Base-by-base conservation (phyloP, 2,329 filamentous ascomycete species). In the Colletotrichum godetiae region DNA sequence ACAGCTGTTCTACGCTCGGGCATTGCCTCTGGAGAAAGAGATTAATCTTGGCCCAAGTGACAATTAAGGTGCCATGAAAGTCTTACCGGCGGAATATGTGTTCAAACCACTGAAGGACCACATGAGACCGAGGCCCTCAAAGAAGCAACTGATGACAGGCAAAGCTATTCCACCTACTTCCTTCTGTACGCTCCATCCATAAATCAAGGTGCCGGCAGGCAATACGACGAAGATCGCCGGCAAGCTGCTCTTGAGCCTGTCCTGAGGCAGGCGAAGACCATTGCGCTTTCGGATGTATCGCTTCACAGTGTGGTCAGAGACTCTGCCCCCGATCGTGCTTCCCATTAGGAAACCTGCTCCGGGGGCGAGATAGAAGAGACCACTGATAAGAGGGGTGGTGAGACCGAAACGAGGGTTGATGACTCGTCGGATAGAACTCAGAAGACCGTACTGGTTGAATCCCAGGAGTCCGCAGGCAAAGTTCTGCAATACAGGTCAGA, bases 401-500 rank as follows among this genome's bases (percentile, higher is more conserved):
- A 94, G 86, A 63, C 88, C 78, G 83, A 94, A 94, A 66, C 92
- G 90, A 0, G 92, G 92, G 77, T 94, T 94, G 22, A 94, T 85
- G 19, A 93, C 89, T 77, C 93, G 93, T 35, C 92, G 89, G 74
- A 94, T 93, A 0, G 90, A 90, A 0, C 91, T 93, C 5, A 93
- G 85, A 0, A 93, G 86, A 3, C 86, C 88, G 81, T 94, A 94
- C 82, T 93, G 92, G 80, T 93, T 94, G 90, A 91, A 94, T 8
- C 93, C 89, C 0, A 94, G 84, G 42, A 76, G 31, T 2, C 74
- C 74, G 7, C 74, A 75, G 2, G 74, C 61, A 4, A 75, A 53
- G 52, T 75, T 74, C 72, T 74, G 6, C 7, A 13, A 24, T 19
- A 3, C 7, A 13, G 11, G 11, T 68, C 22, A 68, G 56, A 8